A percentile compares a stretch with the other conserved stretches of the same genome.
Conservation (phyloP, 192 early-diverging fungal genomes). For the Phlyctochytrium planicorne region DNA sequence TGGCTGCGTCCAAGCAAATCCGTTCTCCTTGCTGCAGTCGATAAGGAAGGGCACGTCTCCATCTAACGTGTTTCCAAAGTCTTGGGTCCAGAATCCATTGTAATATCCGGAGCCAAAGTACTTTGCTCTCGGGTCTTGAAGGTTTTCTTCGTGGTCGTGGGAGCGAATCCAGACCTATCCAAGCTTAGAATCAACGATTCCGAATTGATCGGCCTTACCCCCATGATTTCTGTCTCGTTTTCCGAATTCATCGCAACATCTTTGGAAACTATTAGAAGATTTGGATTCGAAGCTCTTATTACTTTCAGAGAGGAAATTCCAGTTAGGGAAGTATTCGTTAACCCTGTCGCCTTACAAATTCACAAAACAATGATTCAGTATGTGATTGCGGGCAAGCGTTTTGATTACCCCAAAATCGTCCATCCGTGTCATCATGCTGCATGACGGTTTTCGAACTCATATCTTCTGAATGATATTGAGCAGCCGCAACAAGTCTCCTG, state of each 20-base stretch:
- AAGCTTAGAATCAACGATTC: neutral
- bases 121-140: constrained; percentile 37
- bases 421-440: neutral
- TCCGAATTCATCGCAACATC: neutral
- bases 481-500: neutral
- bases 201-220: neutral
- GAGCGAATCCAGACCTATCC: constrained; percentile 40
- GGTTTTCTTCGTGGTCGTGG: constrained; percentile 51
- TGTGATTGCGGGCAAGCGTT: neutral
- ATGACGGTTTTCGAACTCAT: neutral
- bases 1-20: constrained; percentile 2
- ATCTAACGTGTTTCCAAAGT: neutral
- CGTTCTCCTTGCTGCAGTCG: constrained; percentile 7
- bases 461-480: neutral
- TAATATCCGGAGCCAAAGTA: constrained; percentile 43
- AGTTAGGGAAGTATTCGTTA: neutral
- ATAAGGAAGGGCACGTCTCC: neutral
- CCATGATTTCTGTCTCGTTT: constrained; percentile 3
- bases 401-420: neutral
- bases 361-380: neutral
- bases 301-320: neutral
- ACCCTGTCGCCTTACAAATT: neutral
- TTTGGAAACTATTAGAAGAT: no score
- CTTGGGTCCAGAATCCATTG: constrained; percentile 52
- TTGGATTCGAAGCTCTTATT: neutral